A percentile compares a stretch with the other conserved stretches of the same genome.
Evolutionary conservation across 352 stramenopile species (phyloP).

Genomic region (Phytophthora cactorum): DNA sequence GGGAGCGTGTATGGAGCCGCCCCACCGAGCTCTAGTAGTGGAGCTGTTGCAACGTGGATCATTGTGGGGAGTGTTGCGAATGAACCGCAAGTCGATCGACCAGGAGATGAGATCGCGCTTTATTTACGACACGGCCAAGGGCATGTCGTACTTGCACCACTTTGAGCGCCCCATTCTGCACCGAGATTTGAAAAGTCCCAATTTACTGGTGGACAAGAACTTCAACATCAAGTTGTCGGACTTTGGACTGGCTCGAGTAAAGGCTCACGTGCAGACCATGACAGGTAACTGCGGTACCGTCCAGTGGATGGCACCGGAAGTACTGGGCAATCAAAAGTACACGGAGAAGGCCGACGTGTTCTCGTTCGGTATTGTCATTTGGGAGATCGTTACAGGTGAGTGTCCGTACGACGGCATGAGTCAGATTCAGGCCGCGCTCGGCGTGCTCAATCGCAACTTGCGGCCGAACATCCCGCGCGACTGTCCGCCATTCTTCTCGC

Average conservation of each 20-base stretch:
- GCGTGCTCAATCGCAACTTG: conserved; percentile 75
- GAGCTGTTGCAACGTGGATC: conserved; percentile 92
- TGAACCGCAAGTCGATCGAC: conserved; percentile 60
- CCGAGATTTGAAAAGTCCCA: conserved; percentile 86
- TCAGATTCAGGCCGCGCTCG: conserved; percentile 77
- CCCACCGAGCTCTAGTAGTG: conserved; percentile 94
- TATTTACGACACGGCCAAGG: conserved; percentile 80
- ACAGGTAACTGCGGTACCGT: conserved; percentile 86
- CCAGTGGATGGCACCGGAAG: conserved; percentile 76
- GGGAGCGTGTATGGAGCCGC: conserved; percentile 93
- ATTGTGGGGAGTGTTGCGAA: conserved; percentile 92
- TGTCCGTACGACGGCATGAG: conserved; percentile 91
- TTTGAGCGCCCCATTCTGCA: conserved; percentile 87
- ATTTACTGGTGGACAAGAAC: conserved; percentile 84
- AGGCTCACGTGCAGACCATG: conserved; percentile 86
- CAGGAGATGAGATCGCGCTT: conserved; percentile 64
- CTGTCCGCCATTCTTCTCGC: conserved; percentile 71
- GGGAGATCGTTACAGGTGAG: conserved; percentile 89
- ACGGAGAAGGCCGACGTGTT: conserved; percentile 93
- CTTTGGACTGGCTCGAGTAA: conserved; percentile 83
- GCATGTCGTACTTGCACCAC: conserved; percentile 87
- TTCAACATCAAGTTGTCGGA: conserved; percentile 89
- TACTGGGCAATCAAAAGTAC: conserved; percentile 89
- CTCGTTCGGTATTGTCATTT: conserved; percentile 91
- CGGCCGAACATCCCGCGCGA: conserved; percentile 67